A percentile compares a stretch with the other conserved stretches of the same genome.
Conservation (phyloP, 2,329 filamentous ascomycete species). For the Rutstroemia sp. region DNA sequence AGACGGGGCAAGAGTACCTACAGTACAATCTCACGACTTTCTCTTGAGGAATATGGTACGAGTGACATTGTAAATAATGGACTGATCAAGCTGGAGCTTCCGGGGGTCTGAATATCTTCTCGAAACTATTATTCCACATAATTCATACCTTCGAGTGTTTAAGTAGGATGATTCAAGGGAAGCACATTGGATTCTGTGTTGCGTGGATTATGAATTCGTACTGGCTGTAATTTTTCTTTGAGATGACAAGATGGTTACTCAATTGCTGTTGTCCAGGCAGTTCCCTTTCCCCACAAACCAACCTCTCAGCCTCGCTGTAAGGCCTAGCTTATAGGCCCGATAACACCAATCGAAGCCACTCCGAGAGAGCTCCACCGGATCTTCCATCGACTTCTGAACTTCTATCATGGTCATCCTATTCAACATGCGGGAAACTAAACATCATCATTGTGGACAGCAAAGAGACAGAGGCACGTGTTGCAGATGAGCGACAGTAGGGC, state of each 20-base stretch:
- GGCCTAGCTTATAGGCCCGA: neutral
- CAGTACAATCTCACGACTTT: constrained; percentile 74
- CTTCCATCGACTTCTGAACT: neutral
- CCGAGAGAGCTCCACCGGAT: neutral
- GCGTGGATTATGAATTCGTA: neutral
- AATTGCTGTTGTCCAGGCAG: neutral
- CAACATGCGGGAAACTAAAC: no score
- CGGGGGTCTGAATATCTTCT: neutral
- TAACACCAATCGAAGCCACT: neutral
- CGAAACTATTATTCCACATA: neutral
- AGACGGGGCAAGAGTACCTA: constrained; percentile 39
- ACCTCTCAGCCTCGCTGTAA: constrained; percentile 1
- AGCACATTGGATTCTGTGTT: neutral
- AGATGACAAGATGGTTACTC: neutral
- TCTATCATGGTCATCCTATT: neutral
- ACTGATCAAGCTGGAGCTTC: neutral
- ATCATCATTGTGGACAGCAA: no score
- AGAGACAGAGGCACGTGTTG: no score
- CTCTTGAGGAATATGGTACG: constrained; percentile 66
- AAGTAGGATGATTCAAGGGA: neutral
- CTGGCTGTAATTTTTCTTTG: neutral
- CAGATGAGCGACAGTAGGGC: no score
- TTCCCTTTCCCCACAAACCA: neutral
- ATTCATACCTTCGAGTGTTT: neutral
- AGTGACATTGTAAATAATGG: constrained; percentile 48